Conservation (phyloP, 1,139 yeast species). For the Nakaseomyces uthaithaninus region DNA sequence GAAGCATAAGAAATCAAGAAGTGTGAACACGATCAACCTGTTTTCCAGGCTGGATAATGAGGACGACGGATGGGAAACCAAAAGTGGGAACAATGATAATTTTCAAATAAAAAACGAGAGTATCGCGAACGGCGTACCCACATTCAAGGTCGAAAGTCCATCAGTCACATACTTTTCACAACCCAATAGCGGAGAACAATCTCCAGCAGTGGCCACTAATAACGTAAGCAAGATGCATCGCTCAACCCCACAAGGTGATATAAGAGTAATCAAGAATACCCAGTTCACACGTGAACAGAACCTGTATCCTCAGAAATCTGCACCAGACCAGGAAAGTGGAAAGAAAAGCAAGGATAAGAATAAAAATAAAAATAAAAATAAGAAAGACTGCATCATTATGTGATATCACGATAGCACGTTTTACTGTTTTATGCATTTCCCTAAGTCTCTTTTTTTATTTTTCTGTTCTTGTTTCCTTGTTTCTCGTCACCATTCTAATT, state of each 20-base stretch:
- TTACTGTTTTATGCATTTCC: too few relatives aligned
- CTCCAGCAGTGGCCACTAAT: neutral
- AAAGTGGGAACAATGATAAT: neutral
- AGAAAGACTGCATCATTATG: conserved; percentile 39
- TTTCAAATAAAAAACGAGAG: neutral
- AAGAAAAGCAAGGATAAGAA: conserved; percentile 9
- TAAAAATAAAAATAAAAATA: conserved; percentile 19
- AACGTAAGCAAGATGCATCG: conserved; percentile 1
- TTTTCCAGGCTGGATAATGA: conserved; percentile 9
- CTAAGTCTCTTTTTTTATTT: too few relatives aligned
- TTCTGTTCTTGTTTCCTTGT: too few relatives aligned
- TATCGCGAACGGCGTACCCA: too few relatives aligned
- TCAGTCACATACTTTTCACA: neutral
- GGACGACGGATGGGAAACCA: neutral
- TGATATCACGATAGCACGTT: conserved; percentile 15
- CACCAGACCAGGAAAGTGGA: conserved; percentile 6
- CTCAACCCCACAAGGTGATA: neutral
- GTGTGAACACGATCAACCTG: conserved; percentile 13
- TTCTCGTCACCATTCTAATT: too few relatives aligned
- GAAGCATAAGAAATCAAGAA: conserved; percentile 11
- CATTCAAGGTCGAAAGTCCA: neutral
- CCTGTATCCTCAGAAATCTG: conserved; percentile 5
- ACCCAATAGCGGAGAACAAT: neutral
- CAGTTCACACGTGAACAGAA: neutral
- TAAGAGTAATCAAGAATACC: neutral